Evolutionary conservation across 257 asterid species (phyloP).

Genomic region (Solanum bulbocastanum): DNA sequence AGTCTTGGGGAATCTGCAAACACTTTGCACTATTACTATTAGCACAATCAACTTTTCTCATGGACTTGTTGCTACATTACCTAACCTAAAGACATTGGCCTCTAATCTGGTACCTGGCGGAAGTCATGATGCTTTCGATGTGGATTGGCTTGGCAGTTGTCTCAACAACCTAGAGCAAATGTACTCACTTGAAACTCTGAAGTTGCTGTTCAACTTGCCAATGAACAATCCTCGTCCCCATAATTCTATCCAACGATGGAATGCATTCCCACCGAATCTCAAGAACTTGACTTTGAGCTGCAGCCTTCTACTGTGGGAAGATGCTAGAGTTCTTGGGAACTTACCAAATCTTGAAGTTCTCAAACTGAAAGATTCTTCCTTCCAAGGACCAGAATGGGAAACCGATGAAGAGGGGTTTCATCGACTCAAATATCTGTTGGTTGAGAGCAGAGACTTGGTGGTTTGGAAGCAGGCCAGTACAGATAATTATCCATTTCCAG

Average conservation of each 20-base stretch:
- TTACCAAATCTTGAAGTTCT: neutral
- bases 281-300: neutral
- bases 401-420: neutral
- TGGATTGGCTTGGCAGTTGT: neutral
- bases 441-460: neutral
- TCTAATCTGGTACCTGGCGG: neutral
- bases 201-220: neutral
- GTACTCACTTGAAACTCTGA: neutral
- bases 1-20: no score
- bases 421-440: neutral
- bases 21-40: neutral
- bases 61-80: neutral
- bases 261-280: neutral
- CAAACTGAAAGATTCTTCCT: neutral
- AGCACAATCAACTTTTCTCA: neutral
- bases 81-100: neutral
- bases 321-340: neutral
- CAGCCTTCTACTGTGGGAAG: no score
- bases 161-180: neutral
- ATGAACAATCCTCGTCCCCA: neutral
- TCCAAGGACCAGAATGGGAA: neutral
- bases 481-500: neutral
- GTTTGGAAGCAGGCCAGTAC: neutral
- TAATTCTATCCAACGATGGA: neutral
- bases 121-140: neutral